Conservation (phyloP, 495 filamentous ascomycete genomes). For the Jackrogersella minutella region DNA sequence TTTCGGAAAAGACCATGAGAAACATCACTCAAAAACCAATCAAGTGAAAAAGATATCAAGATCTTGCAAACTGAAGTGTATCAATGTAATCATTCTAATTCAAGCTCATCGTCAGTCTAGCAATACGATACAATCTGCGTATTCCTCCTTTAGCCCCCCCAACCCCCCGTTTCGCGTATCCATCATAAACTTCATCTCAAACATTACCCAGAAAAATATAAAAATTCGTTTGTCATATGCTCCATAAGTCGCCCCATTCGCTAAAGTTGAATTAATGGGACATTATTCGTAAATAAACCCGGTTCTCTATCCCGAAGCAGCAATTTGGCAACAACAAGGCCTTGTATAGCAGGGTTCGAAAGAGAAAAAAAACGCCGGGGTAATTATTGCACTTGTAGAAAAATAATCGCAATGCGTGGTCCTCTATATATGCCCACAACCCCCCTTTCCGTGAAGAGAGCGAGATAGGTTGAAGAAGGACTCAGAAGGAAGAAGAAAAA, state of each 20-base stretch:
- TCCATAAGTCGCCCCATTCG: slow-evolving; percentile 6
- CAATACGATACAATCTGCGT: slow-evolving; percentile 35
- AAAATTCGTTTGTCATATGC: neutral
- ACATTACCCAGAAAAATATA: neutral
- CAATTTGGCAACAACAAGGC: slow-evolving; percentile 15
- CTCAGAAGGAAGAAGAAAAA: slow-evolving; percentile 7
- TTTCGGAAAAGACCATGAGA: no score
- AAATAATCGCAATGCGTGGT: neutral
- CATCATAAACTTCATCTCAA: no score
- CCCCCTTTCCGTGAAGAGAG: slow-evolving; percentile 11
- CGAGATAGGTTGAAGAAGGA: neutral
- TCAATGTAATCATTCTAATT: slow-evolving; percentile 15
- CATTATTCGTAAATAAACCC: slow-evolving; percentile 14
- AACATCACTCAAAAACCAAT: neutral
- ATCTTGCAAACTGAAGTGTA: neutral
- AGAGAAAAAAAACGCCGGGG: neutral
- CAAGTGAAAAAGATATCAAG: neutral
- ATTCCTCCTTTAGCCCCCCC: neutral
- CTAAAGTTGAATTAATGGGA: slow-evolving; percentile 7
- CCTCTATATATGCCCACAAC: slow-evolving; percentile 16
- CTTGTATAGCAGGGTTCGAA: slow-evolving; percentile 3
- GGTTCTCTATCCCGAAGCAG: neutral
- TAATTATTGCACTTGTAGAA: slow-evolving; percentile 24
- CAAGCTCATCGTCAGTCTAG: slow-evolving; percentile 25
- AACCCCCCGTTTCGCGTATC: neutral